Base-by-base conservation (phyloP, 495 filamentous ascomycete genomes). In the Schizothecium vesticola region DNA sequence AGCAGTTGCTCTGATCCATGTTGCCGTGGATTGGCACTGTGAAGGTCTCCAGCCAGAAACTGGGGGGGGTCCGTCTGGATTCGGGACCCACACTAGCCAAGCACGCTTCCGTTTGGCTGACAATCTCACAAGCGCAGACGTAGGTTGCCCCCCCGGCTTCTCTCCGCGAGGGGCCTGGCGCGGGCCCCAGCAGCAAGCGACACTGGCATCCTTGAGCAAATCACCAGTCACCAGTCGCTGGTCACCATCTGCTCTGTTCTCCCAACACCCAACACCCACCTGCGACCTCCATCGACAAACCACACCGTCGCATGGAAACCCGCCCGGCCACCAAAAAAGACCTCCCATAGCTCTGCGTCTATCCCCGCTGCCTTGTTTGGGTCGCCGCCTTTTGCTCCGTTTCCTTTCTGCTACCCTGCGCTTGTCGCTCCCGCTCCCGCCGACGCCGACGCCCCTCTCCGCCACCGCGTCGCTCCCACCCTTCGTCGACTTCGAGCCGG, bases 81-180 rank as follows among this genome's bases (percentile, higher is more conserved):
- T 33, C 2, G 16, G 43, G 43, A 51, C 43, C 43, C 43, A 51
- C 43, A 51, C n/a, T 16, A 51, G 43, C 24, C 28, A 64, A 55
- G 56, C 56, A 61, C 62, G 28, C 11, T 67, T 61, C 71, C 61
- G 62, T 70, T 71, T 68, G 71, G 67, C 71, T 71, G 62, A 8
- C 59, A 64, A 66, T 67, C 55, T 67, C 67, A 64, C 68, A 73
- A 73, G 73, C 71, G 73, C 73, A 75, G 71, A 71, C 56, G 73
- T 61, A 58, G 33, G 55, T n/a, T n/a, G n/a, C 36, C 62, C 67
- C 24, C 61, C 56, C 26, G 25, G 19, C n/a, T 31, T 29, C 36
- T 24, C 56, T 26, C 26, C 24, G 24, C 58, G 67, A 22, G 58
- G 23, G 58, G 12, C 23, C 33, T 56, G 59, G 58, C 31, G 36